Evolutionary conservation across 768 basidiomycete species (phyloP), one percentile per base, ranked within the genome.

Genomic region (Lactarius pseudohatsudake): DNA sequence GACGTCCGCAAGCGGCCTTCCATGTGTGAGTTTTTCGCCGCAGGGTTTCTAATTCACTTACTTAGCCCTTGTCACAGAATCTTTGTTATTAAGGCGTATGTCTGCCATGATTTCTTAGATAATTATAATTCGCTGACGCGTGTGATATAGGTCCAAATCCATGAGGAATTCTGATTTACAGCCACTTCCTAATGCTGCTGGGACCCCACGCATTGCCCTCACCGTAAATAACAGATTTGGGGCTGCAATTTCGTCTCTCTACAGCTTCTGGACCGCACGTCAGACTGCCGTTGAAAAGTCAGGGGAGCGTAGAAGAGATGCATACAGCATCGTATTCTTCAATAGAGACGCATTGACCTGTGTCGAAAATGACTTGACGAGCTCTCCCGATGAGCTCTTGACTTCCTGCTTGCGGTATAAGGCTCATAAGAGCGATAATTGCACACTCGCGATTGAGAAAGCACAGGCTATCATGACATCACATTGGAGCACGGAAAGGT

Each of bases 241-340:
- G 1, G 84, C 86, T 0, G 86, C 86, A 0, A 81, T 82, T 50
- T 82, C 84, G 0, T 81, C 86, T 1, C 70, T 87, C 13, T 72
- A 85, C 61, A 76, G 76, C 13, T 87, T 87, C 71, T 87, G 86
- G 86, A 64, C 74, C 16, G 81, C 86, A 1, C 80, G 86, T 3
- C 76, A 79, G 20, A 73, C 79, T 26, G 79, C 81, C 3, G 59
- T 79, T 28, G 70, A 57, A 22, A 73, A 75, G 54, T 72, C 60
- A 9, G 72, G 72, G 10, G 72, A 68, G 0, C 47, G 57, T 11
- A 79, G 83, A 26, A 74, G 79, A 43, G 86, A 87, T 66, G 77
- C 86, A 0, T 87, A 87, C 67, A 85, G 82, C 10, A 77, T 87
- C 56, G 62, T 85, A 20, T 68, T 84, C 28, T 86, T 86, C 68